Evolutionary conservation across 208 protist species (phyloP).

Genomic region (Wallacemonas sp.): DNA sequence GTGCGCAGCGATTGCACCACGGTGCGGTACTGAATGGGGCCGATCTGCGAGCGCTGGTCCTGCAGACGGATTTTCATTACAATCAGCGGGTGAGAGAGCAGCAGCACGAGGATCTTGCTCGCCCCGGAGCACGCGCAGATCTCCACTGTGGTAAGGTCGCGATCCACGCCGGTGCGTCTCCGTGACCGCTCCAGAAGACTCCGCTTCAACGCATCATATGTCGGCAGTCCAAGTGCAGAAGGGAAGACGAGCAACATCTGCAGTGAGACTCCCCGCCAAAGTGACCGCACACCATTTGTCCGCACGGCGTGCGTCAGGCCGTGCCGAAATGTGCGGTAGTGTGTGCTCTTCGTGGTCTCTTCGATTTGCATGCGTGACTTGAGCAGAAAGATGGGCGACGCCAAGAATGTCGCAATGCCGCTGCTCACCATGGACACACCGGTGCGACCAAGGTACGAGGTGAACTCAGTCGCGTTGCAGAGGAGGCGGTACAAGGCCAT

Average conservation of each 20-base stretch:
- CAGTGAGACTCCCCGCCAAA: constrained; percentile 75
- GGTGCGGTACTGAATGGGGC: constrained; percentile 56
- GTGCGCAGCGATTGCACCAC: constrained; percentile 43
- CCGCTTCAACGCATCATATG: constrained; percentile 78
- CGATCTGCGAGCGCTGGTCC: constrained; percentile 59
- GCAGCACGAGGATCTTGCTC: constrained; percentile 61
- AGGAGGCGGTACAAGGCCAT: constrained; percentile 66
- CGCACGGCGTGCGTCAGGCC: constrained; percentile 49
- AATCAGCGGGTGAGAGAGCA: constrained; percentile 76
- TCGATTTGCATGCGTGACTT: constrained; percentile 87
- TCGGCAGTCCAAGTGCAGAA: constrained; percentile 70
- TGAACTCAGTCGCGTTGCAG: constrained; percentile 48
- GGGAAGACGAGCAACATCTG: constrained; percentile 81
- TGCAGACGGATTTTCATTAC: constrained; percentile 80
- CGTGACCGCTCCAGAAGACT: constrained; percentile 34
- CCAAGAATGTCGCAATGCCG: constrained; percentile 32
- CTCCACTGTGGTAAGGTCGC: constrained; percentile 58
- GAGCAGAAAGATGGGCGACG: constrained; percentile 66
- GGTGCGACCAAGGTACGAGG: constrained; percentile 39
- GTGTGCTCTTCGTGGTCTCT: constrained; percentile 26
- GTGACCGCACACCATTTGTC: constrained; percentile 61
- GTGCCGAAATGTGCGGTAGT: constrained; percentile 67
- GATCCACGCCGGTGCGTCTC: not conserved
- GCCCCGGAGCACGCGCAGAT: constrained; percentile 68
- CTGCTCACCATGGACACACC: constrained; percentile 48